These are phyloP conservation scores for Hypoxylon subgilvum DNA, from an alignment of 495 filamentous ascomycete species.

Conservation along the genomic window DNA sequence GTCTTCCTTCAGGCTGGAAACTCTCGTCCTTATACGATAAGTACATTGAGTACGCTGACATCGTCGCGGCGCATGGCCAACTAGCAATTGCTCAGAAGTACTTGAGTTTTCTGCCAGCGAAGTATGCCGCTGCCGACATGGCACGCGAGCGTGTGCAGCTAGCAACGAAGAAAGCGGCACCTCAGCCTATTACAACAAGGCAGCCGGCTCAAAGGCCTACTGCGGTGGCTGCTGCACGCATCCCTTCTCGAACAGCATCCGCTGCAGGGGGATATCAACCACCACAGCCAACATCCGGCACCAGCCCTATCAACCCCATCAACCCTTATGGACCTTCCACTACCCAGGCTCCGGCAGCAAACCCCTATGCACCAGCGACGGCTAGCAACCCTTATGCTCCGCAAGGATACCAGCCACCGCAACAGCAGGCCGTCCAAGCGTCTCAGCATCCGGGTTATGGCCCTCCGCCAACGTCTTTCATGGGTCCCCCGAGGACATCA, in stretches of 20 bases:
- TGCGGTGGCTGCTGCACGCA: conserved; percentile 9
- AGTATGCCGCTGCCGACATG: conserved; percentile 87
- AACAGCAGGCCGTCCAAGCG: conserved; percentile 35
- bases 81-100: conserved; percentile 88
- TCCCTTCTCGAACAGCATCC: conserved; percentile 23
- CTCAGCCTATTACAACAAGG: conserved; percentile 38
- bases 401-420: conserved; percentile 44
- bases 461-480: conserved; percentile 43
- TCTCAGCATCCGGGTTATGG: conserved; percentile 45
- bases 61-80: conserved; percentile 88
- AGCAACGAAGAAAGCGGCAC: conserved; percentile 72
- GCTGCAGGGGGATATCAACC: conserved; percentile 48
- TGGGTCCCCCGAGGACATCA: conserved; percentile 52
- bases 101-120: conserved; percentile 81
- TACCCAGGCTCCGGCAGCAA: conserved; percentile 52
- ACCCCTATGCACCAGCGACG: conserved; percentile 67
- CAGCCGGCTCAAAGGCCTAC: conserved; percentile 36
- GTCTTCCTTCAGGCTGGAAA: conserved; percentile 80
- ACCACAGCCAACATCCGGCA: conserved; percentile 42
- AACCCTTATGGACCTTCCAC: conserved; percentile 40
- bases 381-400: conserved; percentile 45
- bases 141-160: conserved; percentile 85
- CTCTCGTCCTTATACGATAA: conserved; percentile 87
- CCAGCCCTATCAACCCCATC: conserved; percentile 41
- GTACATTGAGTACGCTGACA: conserved; percentile 95